Conservation (phyloP, 2,329 filamentous ascomycete genomes). For the Fusarium bulbicola region DNA sequence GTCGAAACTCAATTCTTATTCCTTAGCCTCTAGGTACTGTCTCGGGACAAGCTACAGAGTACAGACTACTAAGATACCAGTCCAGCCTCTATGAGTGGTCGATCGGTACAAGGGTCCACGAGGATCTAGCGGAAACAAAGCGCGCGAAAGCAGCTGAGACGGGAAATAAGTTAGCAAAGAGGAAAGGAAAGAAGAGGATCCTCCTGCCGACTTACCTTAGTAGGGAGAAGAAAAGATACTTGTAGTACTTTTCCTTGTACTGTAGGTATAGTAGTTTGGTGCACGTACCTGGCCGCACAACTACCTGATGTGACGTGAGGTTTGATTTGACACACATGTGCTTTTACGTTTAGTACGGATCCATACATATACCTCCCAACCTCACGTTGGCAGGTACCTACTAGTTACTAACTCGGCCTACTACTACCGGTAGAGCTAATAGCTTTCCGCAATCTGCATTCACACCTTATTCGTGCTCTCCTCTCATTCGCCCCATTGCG, state of each 20-base stretch:
- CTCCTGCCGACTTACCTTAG: background rate
- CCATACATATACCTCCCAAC: background rate
- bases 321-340: slow-evolving; percentile 12
- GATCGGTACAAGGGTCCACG: slow-evolving; percentile 23
- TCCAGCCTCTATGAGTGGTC: slow-evolving; percentile 19
- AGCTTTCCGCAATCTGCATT: slow-evolving; percentile 29
- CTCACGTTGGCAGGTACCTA: background rate
- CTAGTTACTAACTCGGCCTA: background rate
- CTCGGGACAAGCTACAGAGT: slow-evolving; percentile 2
- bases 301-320: slow-evolving; percentile 20
- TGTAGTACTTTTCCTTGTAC: background rate
- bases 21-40: slow-evolving; percentile 4
- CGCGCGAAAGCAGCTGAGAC: slow-evolving; percentile 10
- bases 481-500: slow-evolving; percentile 26
- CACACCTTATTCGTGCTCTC: slow-evolving; percentile 27
- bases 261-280: background rate
- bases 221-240: slow-evolving; percentile 17
- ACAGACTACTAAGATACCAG: background rate
- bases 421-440: background rate
- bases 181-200: background rate
- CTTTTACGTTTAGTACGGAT: slow-evolving; percentile 20
- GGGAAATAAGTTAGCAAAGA: slow-evolving; percentile 4
- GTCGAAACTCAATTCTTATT: slow-evolving; percentile 19
- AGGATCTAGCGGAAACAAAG: slow-evolving; percentile 30
- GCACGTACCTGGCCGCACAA: slow-evolving; percentile 14